A percentile compares a stretch with the other conserved stretches of the same genome.
Evolutionary conservation across 169 alveolate species (phyloP).

Genomic region (Plasmodium inui): DNA sequence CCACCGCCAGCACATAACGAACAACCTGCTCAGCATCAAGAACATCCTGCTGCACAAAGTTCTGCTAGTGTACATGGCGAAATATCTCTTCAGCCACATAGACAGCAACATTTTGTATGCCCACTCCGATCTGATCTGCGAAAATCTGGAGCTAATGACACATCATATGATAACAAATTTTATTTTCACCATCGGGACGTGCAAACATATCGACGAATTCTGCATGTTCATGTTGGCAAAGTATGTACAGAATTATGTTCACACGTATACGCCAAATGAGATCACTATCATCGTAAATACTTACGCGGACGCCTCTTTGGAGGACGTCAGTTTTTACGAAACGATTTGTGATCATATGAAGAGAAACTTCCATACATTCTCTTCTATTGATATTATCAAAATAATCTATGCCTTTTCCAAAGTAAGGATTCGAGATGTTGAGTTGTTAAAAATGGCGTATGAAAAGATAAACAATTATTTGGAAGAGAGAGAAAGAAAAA

Average conservation of each 20-base stretch:
- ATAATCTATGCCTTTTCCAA: constrained; percentile 53
- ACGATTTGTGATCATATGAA: constrained; percentile 66
- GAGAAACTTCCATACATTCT: constrained; percentile 18
- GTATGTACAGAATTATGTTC: constrained; percentile 59
- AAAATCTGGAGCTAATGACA: constrained; percentile 47
- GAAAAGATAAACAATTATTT: constrained; percentile 42
- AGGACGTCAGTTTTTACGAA: constrained; percentile 71
- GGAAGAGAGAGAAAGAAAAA: constrained; percentile 34
- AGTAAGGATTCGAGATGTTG: constrained; percentile 57
- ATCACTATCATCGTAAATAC: constrained; percentile 64
- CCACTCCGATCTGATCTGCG: constrained; percentile 70
- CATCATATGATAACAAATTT: constrained; percentile 57
- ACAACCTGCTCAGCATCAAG: constrained; percentile 11
- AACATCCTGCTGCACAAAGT: constrained; percentile 20
- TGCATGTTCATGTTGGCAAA: constrained; percentile 76
- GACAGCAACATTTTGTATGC: constrained; percentile 60
- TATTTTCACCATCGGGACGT: constrained; percentile 72
- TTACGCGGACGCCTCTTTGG: constrained; percentile 72
- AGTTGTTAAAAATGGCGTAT: constrained; percentile 44
- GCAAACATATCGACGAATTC: constrained; percentile 67
- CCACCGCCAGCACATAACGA: constrained; percentile 10
- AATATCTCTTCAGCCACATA: constrained; percentile 60
- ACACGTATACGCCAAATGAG: constrained; percentile 31
- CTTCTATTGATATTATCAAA: constrained; percentile 56
- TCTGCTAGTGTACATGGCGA: constrained; percentile 39